Percentiles rank a stretch among this genome's conserved stretches.
These are phyloP conservation scores for Dothistroma pini DNA, from an alignment of 2,329 filamentous ascomycete species.

Conservation along the genomic window DNA sequence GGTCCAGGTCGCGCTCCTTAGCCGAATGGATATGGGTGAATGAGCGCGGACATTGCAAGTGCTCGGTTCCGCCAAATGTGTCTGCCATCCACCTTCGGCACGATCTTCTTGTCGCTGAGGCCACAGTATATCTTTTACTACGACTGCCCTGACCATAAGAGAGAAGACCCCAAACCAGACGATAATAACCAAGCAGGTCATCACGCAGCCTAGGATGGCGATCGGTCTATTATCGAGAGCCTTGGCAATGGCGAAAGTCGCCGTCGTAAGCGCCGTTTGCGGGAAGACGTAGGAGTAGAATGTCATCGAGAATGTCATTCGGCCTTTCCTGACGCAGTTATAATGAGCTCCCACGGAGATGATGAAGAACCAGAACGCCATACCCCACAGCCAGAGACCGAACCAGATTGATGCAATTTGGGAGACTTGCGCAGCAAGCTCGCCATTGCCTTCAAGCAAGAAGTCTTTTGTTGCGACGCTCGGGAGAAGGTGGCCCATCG, in stretches of 20 bases:
- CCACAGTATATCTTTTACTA: constrained; percentile 67
- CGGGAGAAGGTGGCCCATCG: constrained; percentile 53
- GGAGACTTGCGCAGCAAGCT: constrained; percentile 53
- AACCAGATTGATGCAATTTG: constrained; percentile 59
- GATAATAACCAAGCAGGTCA: constrained; percentile 62
- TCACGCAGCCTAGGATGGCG: constrained; percentile 62
- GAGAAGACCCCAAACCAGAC: constrained; percentile 66
- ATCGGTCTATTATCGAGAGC: constrained; percentile 51
- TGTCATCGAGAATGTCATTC: constrained; percentile 75
- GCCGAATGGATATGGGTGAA: neutral
- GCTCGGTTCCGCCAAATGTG: constrained; percentile 5
- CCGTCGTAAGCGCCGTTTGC: constrained; percentile 60
- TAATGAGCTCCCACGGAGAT: constrained; percentile 73
- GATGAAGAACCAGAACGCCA: constrained; percentile 82
- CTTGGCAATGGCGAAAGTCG: constrained; percentile 66
- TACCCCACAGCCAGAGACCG: constrained; percentile 75
- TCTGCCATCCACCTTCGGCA: constrained; percentile 56
- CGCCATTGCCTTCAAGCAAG: constrained; percentile 52
- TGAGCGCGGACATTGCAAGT: neutral
- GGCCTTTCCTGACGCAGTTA: constrained; percentile 59
- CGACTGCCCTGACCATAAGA: constrained; percentile 68
- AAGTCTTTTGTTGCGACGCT: constrained; percentile 50
- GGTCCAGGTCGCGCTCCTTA: neutral
- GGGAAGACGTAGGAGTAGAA: constrained; percentile 84
- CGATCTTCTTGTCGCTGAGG: constrained; percentile 66